Conservation (phyloP, 495 filamentous ascomycete species). For the Talaromyces stipitatus region DNA sequence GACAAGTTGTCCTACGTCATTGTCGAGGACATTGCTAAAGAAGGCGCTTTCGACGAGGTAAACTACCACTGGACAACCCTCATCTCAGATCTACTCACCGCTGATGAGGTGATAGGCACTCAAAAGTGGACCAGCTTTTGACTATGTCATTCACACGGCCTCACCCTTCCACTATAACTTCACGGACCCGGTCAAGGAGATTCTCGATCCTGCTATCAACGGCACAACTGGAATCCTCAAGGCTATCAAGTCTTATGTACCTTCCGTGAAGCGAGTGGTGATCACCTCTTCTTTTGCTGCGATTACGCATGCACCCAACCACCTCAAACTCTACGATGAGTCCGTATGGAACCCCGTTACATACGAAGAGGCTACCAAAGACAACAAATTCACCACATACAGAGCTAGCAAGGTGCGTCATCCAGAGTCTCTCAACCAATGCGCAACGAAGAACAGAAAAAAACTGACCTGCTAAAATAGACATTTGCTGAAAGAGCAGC, state of each 20-base stretch:
- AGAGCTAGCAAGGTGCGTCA: conserved; percentile 52
- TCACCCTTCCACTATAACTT: conserved; percentile 74
- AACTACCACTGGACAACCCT: not conserved
- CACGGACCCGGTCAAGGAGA: conserved; percentile 66
- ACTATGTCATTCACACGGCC: conserved; percentile 83
- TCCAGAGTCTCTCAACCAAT: not conserved
- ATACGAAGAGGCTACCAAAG: conserved; percentile 49
- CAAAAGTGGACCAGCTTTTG: conserved; percentile 63
- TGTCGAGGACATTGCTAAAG: conserved; percentile 74
- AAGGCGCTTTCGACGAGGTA: conserved; percentile 70
- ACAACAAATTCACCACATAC: conserved; percentile 53
- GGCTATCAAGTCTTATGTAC: conserved; percentile 66
- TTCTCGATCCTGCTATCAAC: conserved; percentile 77
- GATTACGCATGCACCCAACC: conserved; percentile 47
- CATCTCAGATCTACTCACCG: not conserved
- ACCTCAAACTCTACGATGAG: conserved; percentile 57
- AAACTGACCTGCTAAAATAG: conserved; percentile 14
- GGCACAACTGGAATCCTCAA: conserved; percentile 77
- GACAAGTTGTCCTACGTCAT: conserved; percentile 67
- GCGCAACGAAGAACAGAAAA: not conserved
- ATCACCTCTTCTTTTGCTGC: conserved; percentile 83
- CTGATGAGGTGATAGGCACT: conserved; percentile 38
- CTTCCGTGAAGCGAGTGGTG: conserved; percentile 71
- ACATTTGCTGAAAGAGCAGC: conserved; percentile 62
- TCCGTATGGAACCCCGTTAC: conserved; percentile 81